Base-by-base conservation (phyloP, 306 rosid species). In the Argentina anserina region DNA sequence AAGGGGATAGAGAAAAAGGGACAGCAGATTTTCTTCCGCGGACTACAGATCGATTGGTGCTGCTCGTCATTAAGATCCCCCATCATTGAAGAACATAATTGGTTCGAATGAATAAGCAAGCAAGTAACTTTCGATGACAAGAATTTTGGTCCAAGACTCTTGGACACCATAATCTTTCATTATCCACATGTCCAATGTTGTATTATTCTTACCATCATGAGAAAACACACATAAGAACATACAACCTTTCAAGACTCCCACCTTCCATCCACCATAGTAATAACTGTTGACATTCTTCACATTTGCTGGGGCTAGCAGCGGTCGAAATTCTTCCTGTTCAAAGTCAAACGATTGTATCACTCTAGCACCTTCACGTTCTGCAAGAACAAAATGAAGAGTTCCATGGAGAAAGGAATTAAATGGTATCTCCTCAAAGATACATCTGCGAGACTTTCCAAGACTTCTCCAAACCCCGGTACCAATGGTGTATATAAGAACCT, bases 71-170 rank as follows among this genome's bases (percentile, higher is more conserved):
- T 13, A 73, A 10, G 59, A 73, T 73, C n/a, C 45, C 69, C 69
- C 60, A 60, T 61, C 47, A 65, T 8, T 61, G 14, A 42, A 26
- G 29, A 72, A 72, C 50, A 25, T 9, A 33, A 43, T 21, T 8
- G 76, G 69, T 17, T 72, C 68, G 43, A 59, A n/a, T 9, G 10
- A 0, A 49, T 18, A 6, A 9, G n/a, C 0, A 3, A 14, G 69
- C 42, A 11, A 20, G n/a, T 62, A 12, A 13, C n/a, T 62, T 9
- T 63, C 62, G 4, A 45, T 2, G 15, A 34, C 63, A 46, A 43
- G n/a, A 52, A 20, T 21, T 34, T 63, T 73, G n/a, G 78, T 74
- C 71, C 78, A 49, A n/a, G 78, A 74, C 14, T 74, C 78, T 42
- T 49, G 15, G 20, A 74, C 71, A 36, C 71, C 71, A 74, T 64